These are phyloP conservation scores for Nepenthes alata DNA, from an alignment of 179 eudicot genomes.

Conservation along the genomic window DNA sequence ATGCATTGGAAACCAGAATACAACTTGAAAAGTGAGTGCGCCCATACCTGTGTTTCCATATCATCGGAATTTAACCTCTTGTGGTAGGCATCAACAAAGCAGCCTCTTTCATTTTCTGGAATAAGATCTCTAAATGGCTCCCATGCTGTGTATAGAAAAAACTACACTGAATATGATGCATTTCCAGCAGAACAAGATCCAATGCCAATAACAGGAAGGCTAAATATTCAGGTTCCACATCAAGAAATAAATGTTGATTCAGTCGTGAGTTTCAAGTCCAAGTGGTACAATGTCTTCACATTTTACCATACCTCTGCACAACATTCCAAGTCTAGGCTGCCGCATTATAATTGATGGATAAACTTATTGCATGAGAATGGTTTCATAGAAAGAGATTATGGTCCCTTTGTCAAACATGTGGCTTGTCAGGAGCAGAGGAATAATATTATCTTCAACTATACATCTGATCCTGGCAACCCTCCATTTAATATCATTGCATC, in stretches of 20 bases:
- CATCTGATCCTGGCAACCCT: too few relatives aligned
- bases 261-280: too few relatives aligned
- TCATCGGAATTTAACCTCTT: conserved; percentile 81
- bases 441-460: too few relatives aligned
- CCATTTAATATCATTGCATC: too few relatives aligned
- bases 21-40: background rate
- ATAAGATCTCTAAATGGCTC: conserved; percentile 91
- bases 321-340: background rate
- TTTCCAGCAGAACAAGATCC: background rate
- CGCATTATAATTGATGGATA: background rate
- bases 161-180: background rate
- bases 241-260: too few relatives aligned
- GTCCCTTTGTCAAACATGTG: too few relatives aligned
- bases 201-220: background rate
- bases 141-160: conserved; percentile 50
- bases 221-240: too few relatives aligned
- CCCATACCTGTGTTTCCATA: conserved; percentile 68
- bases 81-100: conserved; percentile 72
- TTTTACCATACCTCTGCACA: too few relatives aligned
- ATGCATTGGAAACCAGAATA: background rate
- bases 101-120: conserved; percentile 82
- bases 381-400: too few relatives aligned
- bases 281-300: too few relatives aligned
- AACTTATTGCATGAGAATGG: background rate
- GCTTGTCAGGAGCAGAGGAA: too few relatives aligned